Conservation (phyloP, 1,284 basidiomycete species). For the Cryptococcus jaspeensis region DNA sequence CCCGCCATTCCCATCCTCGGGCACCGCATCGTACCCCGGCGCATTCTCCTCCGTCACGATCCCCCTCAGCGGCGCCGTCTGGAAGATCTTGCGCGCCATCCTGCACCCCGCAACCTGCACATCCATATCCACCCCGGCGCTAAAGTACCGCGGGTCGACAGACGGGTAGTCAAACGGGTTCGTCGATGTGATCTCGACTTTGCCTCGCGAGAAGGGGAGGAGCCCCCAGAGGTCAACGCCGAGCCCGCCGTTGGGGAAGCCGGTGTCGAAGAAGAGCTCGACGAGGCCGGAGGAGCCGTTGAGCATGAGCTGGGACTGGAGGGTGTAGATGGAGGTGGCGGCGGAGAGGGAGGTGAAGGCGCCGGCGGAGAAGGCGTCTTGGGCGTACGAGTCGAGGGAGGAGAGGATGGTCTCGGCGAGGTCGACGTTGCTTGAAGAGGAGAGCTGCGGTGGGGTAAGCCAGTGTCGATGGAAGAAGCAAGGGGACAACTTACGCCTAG, state of each 20-base stretch:
- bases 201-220: conserved; percentile 47
- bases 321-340: conserved; percentile 33
- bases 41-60: conserved; percentile 41
- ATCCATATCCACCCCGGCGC: conserved; percentile 41
- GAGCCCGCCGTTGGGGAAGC: conserved; percentile 27
- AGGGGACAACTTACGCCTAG: conserved; percentile 6
- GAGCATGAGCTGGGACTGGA: conserved; percentile 47
- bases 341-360: conserved; percentile 33
- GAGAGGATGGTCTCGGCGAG: conserved; percentile 9
- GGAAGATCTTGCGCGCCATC: conserved; percentile 38
- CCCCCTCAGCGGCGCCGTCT: conserved; percentile 28
- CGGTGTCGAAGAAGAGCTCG: conserved; percentile 20
- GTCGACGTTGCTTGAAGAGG: conserved; percentile 13
- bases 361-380: conserved; percentile 39
- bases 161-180: conserved; percentile 31
- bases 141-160: conserved; percentile 51
- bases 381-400: conserved; percentile 35
- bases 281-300: conserved; percentile 36
- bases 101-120: conserved; percentile 42
- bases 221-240: conserved; percentile 49
- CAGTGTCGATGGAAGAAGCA: neutral
- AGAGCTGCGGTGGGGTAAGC: conserved; percentile 1
- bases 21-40: conserved; percentile 36
- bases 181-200: conserved; percentile 37
- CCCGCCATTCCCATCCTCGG: conserved; percentile 15